phyloP scores from a whole-genome alignment of 2,329 filamentous ascomycete genomes.

The Lachnellula cervina region DNA sequence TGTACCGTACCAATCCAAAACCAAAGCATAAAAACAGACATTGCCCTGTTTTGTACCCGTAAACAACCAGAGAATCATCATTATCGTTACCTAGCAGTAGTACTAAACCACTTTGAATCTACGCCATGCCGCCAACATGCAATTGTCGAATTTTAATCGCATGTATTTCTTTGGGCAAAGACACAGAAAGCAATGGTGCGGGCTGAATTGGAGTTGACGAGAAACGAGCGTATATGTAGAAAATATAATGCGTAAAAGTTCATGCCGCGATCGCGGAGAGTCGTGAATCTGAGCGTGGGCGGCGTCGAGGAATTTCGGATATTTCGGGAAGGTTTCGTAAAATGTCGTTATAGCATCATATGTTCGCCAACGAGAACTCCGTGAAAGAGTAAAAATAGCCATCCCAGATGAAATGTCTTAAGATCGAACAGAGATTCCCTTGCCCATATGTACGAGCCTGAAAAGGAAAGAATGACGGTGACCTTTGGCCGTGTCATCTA shows the following conservation, averaged over 20 bases:
- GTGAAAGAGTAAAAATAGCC: neutral
- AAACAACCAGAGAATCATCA: neutral
- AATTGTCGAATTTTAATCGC: neutral
- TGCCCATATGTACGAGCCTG: slow-evolving; percentile 9
- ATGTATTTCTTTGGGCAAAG: neutral
- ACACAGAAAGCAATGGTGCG: neutral
- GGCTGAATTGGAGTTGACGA: too few relatives aligned
- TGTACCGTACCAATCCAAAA: neutral
- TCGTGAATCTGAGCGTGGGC: neutral
- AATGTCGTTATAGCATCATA: neutral
- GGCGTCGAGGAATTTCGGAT: neutral
- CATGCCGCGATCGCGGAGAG: neutral
- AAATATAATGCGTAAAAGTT: neutral
- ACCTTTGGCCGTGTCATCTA: neutral
- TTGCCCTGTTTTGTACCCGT: neutral
- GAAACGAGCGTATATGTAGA: neutral
- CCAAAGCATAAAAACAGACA: too few relatives aligned
- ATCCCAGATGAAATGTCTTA: neutral
- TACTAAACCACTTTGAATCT: neutral
- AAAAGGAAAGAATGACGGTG: neutral
- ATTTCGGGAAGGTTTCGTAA: neutral
- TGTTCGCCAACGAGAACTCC: neutral
- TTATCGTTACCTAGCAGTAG: neutral
- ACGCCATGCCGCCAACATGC: neutral
- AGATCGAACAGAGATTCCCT: neutral